Percentiles rank a stretch among this genome's conserved stretches.
These are phyloP conservation scores for Flaveria floridana DNA, from an alignment of 140 eudicot genomes.

Conservation along the genomic window DNA sequence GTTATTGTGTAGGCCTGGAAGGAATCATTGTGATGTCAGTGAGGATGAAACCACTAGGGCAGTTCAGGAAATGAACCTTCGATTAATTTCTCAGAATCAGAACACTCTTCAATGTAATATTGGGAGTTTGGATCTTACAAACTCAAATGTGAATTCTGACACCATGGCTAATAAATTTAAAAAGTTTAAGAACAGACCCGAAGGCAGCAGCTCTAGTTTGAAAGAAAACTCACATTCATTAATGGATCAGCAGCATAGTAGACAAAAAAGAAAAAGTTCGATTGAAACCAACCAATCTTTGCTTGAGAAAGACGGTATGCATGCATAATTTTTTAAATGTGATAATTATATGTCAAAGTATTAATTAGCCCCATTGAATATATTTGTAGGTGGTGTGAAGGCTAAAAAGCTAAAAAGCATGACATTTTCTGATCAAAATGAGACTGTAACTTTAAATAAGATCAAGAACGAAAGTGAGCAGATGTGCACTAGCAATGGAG, in stretches of 20 bases:
- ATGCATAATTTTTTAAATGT: constrained; percentile 13
- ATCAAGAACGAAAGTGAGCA: constrained; percentile 37
- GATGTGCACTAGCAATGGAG: constrained; percentile 22
- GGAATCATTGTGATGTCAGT: constrained; percentile 68
- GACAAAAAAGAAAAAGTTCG: constrained; percentile 37
- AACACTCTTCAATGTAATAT: constrained; percentile 31
- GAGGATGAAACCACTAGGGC: constrained; percentile 73
- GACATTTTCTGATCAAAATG: constrained; percentile 46
- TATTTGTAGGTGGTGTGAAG: constrained; percentile 54
- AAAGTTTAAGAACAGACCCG: constrained; percentile 37
- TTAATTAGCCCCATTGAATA: constrained; percentile 1
- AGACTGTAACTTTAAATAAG: constrained; percentile 29
- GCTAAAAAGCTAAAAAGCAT: constrained; percentile 44
- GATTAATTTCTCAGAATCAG: constrained; percentile 38
- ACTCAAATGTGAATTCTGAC: constrained; percentile 31
- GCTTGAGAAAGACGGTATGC: constrained; percentile 29
- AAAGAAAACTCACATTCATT: constrained; percentile 37
- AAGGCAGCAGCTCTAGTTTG: constrained; percentile 32
- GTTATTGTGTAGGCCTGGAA: constrained; percentile 66
- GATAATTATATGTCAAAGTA: constrained; percentile 22
- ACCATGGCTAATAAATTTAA: constrained; percentile 26
- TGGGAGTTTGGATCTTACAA: constrained; percentile 19
- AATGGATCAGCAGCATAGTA: constrained; percentile 27
- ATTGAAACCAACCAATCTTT: constrained; percentile 38
- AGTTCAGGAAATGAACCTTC: constrained; percentile 37